A percentile compares a stretch with the other conserved stretches of the same genome.
Evolutionary conservation across 2,329 filamentous ascomycete species (phyloP).

Genomic region (Pseudogymnoascus verrucosus): DNA sequence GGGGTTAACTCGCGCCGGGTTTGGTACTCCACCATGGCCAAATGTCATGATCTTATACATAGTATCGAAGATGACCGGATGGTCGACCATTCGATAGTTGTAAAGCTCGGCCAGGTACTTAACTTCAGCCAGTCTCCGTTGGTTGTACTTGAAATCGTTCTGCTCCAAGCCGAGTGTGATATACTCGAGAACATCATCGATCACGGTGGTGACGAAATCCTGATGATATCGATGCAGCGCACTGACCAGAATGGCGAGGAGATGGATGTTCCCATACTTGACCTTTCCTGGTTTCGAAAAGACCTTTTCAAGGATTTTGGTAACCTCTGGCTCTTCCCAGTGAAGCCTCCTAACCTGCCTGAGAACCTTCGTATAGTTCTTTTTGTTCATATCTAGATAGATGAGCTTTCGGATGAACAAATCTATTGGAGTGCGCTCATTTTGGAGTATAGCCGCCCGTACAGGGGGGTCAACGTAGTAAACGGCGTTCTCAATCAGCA

Average conservation of each 20-base stretch:
- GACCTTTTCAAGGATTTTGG: conserved; percentile 59
- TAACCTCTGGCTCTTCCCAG: conserved; percentile 85
- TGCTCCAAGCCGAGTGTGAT: conserved; percentile 83
- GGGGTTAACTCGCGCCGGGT: conserved; percentile 66
- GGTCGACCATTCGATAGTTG: conserved; percentile 95
- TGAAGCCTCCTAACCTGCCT: conserved; percentile 93
- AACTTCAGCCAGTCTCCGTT: conserved; percentile 87
- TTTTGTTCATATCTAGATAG: conserved; percentile 88
- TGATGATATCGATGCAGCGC: conserved; percentile 89
- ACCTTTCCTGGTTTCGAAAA: conserved; percentile 96
- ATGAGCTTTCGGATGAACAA: conserved; percentile 87
- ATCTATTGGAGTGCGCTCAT: conserved; percentile 89
- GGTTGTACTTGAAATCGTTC: conserved; percentile 96
- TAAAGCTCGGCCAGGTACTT: conserved; percentile 96
- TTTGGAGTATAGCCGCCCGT: conserved; percentile 88
- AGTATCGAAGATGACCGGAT: conserved; percentile 88
- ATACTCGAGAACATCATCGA: conserved; percentile 85
- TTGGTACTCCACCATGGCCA: conserved; percentile 77
- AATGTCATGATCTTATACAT: conserved; percentile 93
- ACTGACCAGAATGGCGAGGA: conserved; percentile 81
- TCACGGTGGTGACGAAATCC: conserved; percentile 80
- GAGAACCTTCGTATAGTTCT: conserved; percentile 85
- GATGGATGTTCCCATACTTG: conserved; percentile 93
- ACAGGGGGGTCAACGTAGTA: conserved; percentile 97
- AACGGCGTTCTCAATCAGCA: conserved; percentile 96